Conservation (phyloP, 441 rosid genomes). For the Hura crepitans region DNA sequence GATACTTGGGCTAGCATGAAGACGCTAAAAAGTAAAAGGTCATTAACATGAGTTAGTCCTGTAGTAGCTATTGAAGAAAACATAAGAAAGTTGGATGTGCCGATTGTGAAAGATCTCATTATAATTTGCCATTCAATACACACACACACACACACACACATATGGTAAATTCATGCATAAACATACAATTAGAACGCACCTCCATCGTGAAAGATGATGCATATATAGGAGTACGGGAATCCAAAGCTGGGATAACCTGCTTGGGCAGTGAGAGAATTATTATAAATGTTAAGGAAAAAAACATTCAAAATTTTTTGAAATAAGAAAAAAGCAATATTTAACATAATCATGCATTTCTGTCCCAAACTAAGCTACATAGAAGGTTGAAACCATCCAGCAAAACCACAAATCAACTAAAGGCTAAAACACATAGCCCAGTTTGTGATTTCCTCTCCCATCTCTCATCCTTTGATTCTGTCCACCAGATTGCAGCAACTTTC, state of each 20-base stretch:
- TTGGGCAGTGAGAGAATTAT: slow-evolving; percentile 22
- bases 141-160: too few relatives aligned
- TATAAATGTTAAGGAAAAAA: neutral
- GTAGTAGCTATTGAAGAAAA: neutral
- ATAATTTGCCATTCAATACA: neutral
- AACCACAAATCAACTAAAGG: neutral
- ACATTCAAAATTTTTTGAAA: slow-evolving; percentile 14
- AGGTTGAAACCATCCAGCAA: slow-evolving; percentile 3
- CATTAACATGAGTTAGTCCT: neutral
- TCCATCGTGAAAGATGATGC: slow-evolving; percentile 97
- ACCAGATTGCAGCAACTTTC: neutral
- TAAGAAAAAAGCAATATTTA: neutral
- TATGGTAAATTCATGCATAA: neutral
- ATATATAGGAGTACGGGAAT: slow-evolving; percentile 70
- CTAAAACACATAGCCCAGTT: neutral
- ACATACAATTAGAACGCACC: slow-evolving; percentile 39
- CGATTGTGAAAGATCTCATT: neutral
- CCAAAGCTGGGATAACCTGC: slow-evolving; percentile 94
- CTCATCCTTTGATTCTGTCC: slow-evolving; percentile 8
- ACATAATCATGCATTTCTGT: neutral
- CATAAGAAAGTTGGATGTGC: neutral
- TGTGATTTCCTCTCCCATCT: slow-evolving; percentile 5
- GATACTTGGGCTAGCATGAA: slow-evolving; percentile 10
- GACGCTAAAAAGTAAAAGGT: slow-evolving; percentile 10
- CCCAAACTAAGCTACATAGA: neutral